Evolutionary conservation across 306 rosid species (phyloP).

Genomic region (Cicer pinnatifidum): DNA sequence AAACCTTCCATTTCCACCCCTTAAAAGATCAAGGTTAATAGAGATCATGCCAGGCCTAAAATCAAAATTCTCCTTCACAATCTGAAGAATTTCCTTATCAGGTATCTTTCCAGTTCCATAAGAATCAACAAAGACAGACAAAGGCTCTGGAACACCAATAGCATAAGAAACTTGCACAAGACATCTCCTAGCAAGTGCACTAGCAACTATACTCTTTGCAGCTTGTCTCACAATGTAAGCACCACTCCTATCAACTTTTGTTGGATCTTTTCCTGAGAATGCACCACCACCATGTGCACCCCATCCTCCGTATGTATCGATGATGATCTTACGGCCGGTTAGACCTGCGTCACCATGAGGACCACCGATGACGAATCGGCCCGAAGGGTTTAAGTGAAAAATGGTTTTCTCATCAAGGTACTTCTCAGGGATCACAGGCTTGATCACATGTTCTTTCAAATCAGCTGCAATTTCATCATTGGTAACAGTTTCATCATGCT

Average conservation of each 20-base stretch:
- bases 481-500: slow-evolving; percentile 57
- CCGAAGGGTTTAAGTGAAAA: slow-evolving; percentile 55
- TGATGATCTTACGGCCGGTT: slow-evolving; percentile 57
- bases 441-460: slow-evolving; percentile 55
- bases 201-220: slow-evolving; percentile 54
- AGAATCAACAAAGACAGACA: slow-evolving; percentile 55
- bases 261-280: slow-evolving; percentile 57
- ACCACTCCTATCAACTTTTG: slow-evolving; percentile 56
- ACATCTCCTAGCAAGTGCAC: slow-evolving; percentile 52
- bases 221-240: slow-evolving; percentile 57
- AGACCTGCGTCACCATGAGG: slow-evolving; percentile 60
- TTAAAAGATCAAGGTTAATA: slow-evolving; percentile 61
- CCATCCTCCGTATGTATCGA: slow-evolving; percentile 55
- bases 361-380: slow-evolving; percentile 57
- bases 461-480: slow-evolving; percentile 56
- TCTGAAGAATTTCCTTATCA: slow-evolving; percentile 53
- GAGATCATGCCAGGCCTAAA: slow-evolving; percentile 62
- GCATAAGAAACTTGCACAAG: slow-evolving; percentile 60
- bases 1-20: slow-evolving; percentile 59
- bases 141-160: slow-evolving; percentile 63
- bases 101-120: slow-evolving; percentile 55
- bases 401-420: slow-evolving; percentile 57
- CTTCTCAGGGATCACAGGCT: slow-evolving; percentile 57
- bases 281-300: slow-evolving; percentile 62
- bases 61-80: slow-evolving; percentile 58